Base-by-base conservation (phyloP, 345 rosid genomes). In the Garcia nutans region DNA sequence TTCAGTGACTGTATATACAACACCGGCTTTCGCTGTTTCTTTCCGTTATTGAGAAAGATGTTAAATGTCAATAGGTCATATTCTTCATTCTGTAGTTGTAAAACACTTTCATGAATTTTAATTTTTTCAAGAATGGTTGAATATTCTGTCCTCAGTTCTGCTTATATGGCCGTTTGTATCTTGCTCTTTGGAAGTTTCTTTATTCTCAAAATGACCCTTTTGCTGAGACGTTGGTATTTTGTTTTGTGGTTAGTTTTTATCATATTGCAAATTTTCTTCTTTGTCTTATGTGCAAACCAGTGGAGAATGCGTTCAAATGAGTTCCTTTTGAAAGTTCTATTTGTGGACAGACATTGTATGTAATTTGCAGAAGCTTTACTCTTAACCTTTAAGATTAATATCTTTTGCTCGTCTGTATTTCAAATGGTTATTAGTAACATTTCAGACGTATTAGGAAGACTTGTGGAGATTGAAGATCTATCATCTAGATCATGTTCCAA, bases 1-100 rank as follows among this genome's bases (percentile, higher is more conserved):
- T 8, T 9, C 54, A 22, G n/a, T 71, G 23, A 59, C 17, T 77
- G 85, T 84, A 72, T 45, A 77, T 77, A 77, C 19, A 12, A 2
- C 33, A 57, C 19, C 13, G 54, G 67, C 26, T 26, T 65, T 72
- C 44, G 41, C 41, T 52, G 70, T 71, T 76, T 56, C 47, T 22
- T 71, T 58, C 42, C 33, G 58, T 56, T 75, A 15, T 71, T 31
- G 68, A 66, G 62, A 65, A 70, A 81, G 58, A 61, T 74, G 71
- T 65, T 45, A 13, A 37, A 54, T 70, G 68, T 65, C 33, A 13
- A 37, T 50, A 19, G 26, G 17, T 59, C 59, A 28, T 69, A 17
- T 31, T 56, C 55, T 77, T 68, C 45, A 47, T 37, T 62, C 24
- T 56, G 33, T 26, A 31, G 70, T 65, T 13, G 10, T 31, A 2